Base-by-base conservation (phyloP, 2,329 filamentous ascomycete genomes). In the Arthrobotrys sinensis region DNA sequence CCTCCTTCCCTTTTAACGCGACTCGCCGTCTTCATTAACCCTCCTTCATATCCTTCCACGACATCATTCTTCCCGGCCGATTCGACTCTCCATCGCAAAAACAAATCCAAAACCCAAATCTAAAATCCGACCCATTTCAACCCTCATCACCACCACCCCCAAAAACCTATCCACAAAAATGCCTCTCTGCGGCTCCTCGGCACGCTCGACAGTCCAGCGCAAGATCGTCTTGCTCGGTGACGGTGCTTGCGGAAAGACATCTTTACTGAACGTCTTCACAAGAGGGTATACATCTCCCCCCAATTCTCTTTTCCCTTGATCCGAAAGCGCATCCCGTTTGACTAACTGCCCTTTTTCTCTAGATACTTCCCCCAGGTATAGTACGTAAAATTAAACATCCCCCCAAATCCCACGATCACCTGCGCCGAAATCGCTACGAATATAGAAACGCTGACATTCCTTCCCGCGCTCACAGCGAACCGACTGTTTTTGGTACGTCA, bases 341-440 rank as follows among this genome's bases (percentile, higher is more conserved):
- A 28, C 80, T 80, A 76, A 81, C 70, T 55, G 11, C 21, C 55
- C 40, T 55, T 40, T 43, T 40, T 80, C 80, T 53, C 32, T 82
- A 95, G 93, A 80, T 97, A 97, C 85, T 99, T 99, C 85, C 95
- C 95, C 64, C 97, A 95, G 73, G 95, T 98, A 83, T 98, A 98
- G 72, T 76, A 76, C 32, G 89, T 91, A 87, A 87, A 89, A 64
- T 48, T 45, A 45, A 40, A 34, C 11, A 52, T n/a, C 32, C 7
- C 50, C 32, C 48, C 19, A 66, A 66, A 69, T 38, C 19, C 11
- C 48, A 28, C 24, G 24, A 28, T 28, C 24, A 45, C 53, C 8
- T 84, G 67, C 46, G 32, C 36, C 70, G 60, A 72, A 36, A 48
- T 45, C 34, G 48, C 48, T 46, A 46, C 19, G 24, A 45, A 46